Conservation (phyloP, 2,329 filamentous ascomycete genomes). For the Emergomyces orientalis region DNA sequence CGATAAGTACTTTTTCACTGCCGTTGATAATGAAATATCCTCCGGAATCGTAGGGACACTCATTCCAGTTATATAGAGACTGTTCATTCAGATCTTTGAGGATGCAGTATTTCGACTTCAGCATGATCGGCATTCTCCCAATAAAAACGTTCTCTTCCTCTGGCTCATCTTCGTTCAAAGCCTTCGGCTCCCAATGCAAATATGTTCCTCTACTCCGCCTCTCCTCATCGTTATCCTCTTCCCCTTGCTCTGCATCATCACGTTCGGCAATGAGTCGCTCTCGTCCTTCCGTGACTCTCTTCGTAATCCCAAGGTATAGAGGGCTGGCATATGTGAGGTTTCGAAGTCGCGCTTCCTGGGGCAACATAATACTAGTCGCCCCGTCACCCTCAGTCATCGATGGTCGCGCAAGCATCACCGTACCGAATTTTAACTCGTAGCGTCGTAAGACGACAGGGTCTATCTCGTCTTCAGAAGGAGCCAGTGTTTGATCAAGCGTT, state of each 20-base stretch:
- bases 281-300: constrained; percentile 72
- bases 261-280: constrained; percentile 67
- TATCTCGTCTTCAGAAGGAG: constrained; percentile 60
- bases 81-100: constrained; percentile 75
- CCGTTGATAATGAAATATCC: constrained; percentile 99
- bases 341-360: constrained; percentile 89
- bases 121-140: constrained; percentile 93
- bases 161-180: constrained; percentile 41
- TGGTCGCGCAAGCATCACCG: constrained; percentile 77
- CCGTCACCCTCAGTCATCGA: constrained; percentile 91
- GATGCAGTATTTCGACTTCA: constrained; percentile 93
- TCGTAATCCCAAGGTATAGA: constrained; percentile 79
- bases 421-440: constrained; percentile 91
- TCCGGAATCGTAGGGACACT: constrained; percentile 96
- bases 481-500: constrained; percentile 86
- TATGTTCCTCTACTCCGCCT: constrained; percentile 38
- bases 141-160: constrained; percentile 74
- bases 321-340: constrained; percentile 94
- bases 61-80: constrained; percentile 80
- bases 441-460: constrained; percentile 76
- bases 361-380: constrained; percentile 72
- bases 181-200: constrained; percentile 41
- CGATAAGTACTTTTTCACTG: constrained; percentile 95
- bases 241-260: constrained; percentile 42
- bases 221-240: constrained; percentile 44